phyloP scores from a whole-genome alignment of 2,329 filamentous ascomycete species.

The Rhinocladiella similis region DNA sequence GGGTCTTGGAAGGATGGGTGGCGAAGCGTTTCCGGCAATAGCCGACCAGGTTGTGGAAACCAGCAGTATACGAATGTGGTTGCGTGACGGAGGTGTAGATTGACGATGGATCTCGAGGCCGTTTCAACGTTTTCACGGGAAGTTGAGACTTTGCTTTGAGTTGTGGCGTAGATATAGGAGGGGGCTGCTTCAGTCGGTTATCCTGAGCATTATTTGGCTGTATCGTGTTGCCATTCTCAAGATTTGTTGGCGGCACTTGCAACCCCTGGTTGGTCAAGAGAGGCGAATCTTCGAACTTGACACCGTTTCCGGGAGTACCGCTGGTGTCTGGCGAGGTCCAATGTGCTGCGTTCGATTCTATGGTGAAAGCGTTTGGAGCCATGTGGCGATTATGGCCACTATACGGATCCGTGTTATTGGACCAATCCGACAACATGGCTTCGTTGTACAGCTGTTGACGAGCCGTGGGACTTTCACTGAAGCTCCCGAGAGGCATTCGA shows the following conservation, averaged over 20 bases:
- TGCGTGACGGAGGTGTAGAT: slow-evolving; percentile 89
- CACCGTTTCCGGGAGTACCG: slow-evolving; percentile 49
- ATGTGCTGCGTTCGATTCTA: slow-evolving; percentile 57
- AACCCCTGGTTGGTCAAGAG: slow-evolving; percentile 35
- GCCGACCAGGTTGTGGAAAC: slow-evolving; percentile 84
- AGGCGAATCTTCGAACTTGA: slow-evolving; percentile 32
- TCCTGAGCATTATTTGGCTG: slow-evolving; percentile 27
- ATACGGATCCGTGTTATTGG: slow-evolving; percentile 41
- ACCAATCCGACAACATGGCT: slow-evolving; percentile 47
- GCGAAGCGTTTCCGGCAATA: slow-evolving; percentile 74
- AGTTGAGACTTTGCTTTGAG: slow-evolving; percentile 40
- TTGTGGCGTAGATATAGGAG: slow-evolving; percentile 44
- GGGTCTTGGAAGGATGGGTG: slow-evolving; percentile 66
- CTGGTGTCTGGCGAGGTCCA: slow-evolving; percentile 60
- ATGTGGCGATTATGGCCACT: slow-evolving; percentile 35
- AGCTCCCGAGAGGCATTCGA: slow-evolving; percentile 39
- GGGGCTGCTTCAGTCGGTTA: slow-evolving; percentile 37
- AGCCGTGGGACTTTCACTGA: slow-evolving; percentile 46
- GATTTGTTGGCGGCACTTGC: slow-evolving; percentile 15
- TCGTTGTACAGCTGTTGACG: slow-evolving; percentile 45
- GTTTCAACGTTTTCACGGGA: slow-evolving; percentile 40
- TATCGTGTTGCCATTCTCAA: slow-evolving; percentile 5
- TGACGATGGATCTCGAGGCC: slow-evolving; percentile 70
- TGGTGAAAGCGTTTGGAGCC: slow-evolving; percentile 60
- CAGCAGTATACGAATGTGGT: slow-evolving; percentile 86